A percentile compares a stretch with the other conserved stretches of the same genome.
Evolutionary conservation across 805 yeast species (phyloP).

Genomic region (Metschnikowia lochheadii): DNA sequence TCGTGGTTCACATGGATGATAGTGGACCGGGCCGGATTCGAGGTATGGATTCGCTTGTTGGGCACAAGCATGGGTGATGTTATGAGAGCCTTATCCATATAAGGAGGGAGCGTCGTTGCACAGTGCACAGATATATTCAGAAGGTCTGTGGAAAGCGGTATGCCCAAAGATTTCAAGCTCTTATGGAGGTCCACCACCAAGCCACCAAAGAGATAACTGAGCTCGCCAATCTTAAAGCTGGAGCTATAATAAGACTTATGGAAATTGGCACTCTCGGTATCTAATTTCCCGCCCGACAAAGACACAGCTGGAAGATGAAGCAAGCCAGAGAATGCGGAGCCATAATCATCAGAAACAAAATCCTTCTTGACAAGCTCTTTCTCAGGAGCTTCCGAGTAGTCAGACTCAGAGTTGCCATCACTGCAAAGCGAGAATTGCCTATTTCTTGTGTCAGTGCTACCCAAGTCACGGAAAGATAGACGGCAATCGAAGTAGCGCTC

Average conservation of each 20-base stretch:
- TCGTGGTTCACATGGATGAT: slow-evolving; percentile 25
- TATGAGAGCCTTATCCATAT: slow-evolving; percentile 31
- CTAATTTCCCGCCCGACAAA: background rate
- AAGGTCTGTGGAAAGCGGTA: slow-evolving; percentile 29
- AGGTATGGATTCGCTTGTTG: slow-evolving; percentile 24
- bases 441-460: background rate
- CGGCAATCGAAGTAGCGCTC: background rate
- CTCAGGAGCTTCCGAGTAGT: background rate
- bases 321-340: slow-evolving; percentile 16
- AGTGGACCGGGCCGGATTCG: slow-evolving; percentile 32
- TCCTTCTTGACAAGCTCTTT: background rate
- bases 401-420: background rate
- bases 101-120: slow-evolving; percentile 38
- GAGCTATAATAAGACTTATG: slow-evolving; percentile 25
- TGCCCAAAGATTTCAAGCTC: slow-evolving; percentile 25
- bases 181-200: slow-evolving; percentile 17
- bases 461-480: slow-evolving; percentile 1
- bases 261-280: background rate
- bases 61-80: slow-evolving; percentile 44
- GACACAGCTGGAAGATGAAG: slow-evolving; percentile 15
- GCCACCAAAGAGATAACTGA: slow-evolving; percentile 38
- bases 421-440: background rate
- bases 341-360: slow-evolving; percentile 9
- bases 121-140: slow-evolving; percentile 34
- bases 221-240: slow-evolving; percentile 28